Percentiles rank a stretch among this genome's conserved stretches.
Evolutionary conservation across 2,329 filamentous ascomycete genomes (phyloP).

Genomic region (Calonectria pteridis): DNA sequence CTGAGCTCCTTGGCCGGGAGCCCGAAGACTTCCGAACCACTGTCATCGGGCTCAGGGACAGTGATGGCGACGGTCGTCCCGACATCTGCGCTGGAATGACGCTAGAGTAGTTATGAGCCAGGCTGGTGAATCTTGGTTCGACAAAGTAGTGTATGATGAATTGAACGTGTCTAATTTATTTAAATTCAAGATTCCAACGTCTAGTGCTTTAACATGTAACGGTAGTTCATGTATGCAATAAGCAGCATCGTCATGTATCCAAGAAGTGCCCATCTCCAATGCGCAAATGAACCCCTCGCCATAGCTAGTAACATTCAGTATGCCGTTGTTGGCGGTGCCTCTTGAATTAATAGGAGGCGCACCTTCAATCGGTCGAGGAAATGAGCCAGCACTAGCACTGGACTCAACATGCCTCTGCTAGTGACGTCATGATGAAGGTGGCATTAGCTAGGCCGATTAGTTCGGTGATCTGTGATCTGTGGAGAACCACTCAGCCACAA

Average conservation of each 20-base stretch:
- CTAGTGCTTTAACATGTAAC: no score
- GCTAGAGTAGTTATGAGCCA: not conserved
- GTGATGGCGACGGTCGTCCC: not conserved
- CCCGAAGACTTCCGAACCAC: not conserved
- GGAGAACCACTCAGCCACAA: not conserved
- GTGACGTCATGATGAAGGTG: not conserved
- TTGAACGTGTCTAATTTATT: not conserved
- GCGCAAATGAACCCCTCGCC: no score
- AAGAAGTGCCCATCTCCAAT: no score
- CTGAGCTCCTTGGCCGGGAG: not conserved
- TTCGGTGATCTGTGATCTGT: not conserved
- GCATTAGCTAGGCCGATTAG: not conserved
- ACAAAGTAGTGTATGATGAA: not conserved
- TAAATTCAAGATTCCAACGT: no score
- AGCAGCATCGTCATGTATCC: no score
- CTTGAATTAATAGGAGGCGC: not conserved
- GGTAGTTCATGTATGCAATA: no score
- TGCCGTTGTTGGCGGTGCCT: not conserved
- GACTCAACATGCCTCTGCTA: not conserved
- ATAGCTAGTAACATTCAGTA: no score
- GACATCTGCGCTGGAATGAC: not conserved
- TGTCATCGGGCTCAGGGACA: not conserved
- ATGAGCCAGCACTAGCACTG: no score
- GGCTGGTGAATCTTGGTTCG: no score
- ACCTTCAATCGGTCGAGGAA: no score